Conservation (phyloP, 257 asterid genomes). For the Mentha longifolia region DNA sequence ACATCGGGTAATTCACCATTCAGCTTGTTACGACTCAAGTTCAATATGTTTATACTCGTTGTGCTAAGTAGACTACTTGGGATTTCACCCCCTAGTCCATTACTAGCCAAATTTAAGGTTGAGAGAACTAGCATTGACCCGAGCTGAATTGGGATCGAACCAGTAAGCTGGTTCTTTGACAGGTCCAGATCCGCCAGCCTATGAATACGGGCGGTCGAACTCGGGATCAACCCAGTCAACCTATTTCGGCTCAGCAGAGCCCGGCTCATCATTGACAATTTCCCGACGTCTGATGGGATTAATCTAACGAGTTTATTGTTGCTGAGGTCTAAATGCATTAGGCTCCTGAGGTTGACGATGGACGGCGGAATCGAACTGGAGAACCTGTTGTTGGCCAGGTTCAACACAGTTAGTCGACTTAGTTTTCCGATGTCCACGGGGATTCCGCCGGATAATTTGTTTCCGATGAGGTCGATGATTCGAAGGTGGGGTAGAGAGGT, state of each 20-base stretch:
- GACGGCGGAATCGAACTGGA: slow-evolving; percentile 73
- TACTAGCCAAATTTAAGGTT: slow-evolving; percentile 64
- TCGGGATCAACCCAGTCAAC: slow-evolving; percentile 71
- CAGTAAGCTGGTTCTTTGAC: slow-evolving; percentile 63
- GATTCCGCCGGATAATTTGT: slow-evolving; percentile 64
- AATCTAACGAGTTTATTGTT: slow-evolving; percentile 58
- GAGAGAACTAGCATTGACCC: slow-evolving; percentile 87
- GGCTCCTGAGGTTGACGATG: slow-evolving; percentile 54
- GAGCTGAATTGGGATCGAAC: slow-evolving; percentile 57
- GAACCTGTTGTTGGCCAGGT: slow-evolving; percentile 71
- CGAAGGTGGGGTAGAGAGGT: slow-evolving; percentile 55
- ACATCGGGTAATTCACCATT: slow-evolving; percentile 67
- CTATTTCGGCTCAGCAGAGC: slow-evolving; percentile 64
- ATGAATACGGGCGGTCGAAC: slow-evolving; percentile 48
- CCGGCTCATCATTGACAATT: slow-evolving; percentile 77
- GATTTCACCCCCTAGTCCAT: slow-evolving; percentile 54
- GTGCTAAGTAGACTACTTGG: slow-evolving; percentile 51
- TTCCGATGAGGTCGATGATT: slow-evolving; percentile 73
- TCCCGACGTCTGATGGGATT: slow-evolving; percentile 71
- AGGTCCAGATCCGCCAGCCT: slow-evolving; percentile 78
- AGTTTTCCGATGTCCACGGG: slow-evolving; percentile 69
- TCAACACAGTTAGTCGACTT: slow-evolving; percentile 61
- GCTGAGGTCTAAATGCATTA: slow-evolving; percentile 80
- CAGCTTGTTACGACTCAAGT: slow-evolving; percentile 59
- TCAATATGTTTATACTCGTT: slow-evolving; percentile 59